Evolutionary conservation across 257 asterid genomes (phyloP), one percentile per base, ranked within the genome.

Genomic region (Solanum etuberosum): DNA sequence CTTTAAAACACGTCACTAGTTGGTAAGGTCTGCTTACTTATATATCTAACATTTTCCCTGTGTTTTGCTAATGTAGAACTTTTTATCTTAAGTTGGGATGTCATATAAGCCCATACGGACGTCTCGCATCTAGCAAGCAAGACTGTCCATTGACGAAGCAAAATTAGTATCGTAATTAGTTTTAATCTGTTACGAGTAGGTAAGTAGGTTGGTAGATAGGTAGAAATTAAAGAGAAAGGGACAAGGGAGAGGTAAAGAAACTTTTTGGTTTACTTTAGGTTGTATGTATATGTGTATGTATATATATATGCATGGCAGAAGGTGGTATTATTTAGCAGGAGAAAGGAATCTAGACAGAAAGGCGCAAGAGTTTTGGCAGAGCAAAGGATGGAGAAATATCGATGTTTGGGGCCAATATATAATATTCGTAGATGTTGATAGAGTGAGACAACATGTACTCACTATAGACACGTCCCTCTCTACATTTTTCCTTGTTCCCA

Each of bases 331-430:
- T 20, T 72, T 20, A 35, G 23, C 20, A 42, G 59, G n/a, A 77
- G 63, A 77, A 77, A 77, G 84, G 84, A 80, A 46, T 80, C 84
- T 80, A 46, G 84, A 80, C 84, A 80, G 84, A 80, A 80, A 27
- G 84, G 65, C 65, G 14, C 35, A 80, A 43, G 84, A 80, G 84
- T 46, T 80, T 48, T 80, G 83, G 84, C 84, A 80, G 84, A 43
- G 27, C 15, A 80, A 80, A 80, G 40, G 84, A 80, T 80, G 67
- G 84, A 80, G 67, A 80, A 27, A 80, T 80, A 80, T 80, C 84
- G 5, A 72, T 72, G 81, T 34, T 74, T 21, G 38, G 84, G 84
- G 84, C 84, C 83, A 80, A 77, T 77, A 40, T 71, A 2, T 9
- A 68, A 31, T 70, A 70, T 46, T 51, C 27, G 37, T 37, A 80